Evolutionary conservation across 306 rosid species (phyloP).

Genomic region (Gillenia trifoliata): DNA sequence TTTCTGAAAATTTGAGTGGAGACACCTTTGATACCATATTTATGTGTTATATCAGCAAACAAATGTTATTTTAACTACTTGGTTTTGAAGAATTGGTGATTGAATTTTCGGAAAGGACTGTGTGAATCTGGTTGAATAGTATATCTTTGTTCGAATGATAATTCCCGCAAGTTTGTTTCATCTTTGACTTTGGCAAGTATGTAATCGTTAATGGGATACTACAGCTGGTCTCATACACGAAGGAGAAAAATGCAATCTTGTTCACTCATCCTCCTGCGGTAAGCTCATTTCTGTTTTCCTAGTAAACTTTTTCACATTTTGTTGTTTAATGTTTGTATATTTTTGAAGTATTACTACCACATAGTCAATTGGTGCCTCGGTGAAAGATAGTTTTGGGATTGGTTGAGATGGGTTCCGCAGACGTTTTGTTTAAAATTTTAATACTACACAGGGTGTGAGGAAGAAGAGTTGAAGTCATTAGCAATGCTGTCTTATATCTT

Average conservation of each 20-base stretch:
- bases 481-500: background rate
- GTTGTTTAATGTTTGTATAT: background rate
- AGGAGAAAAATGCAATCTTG: slow-evolving; percentile 16
- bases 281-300: background rate
- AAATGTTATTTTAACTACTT: background rate
- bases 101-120: background rate
- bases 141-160: background rate
- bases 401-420: background rate
- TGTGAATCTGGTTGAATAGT: background rate
- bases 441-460: background rate
- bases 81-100: background rate
- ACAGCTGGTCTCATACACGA: slow-evolving; percentile 10
- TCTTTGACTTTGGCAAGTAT: slow-evolving; percentile 21
- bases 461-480: background rate
- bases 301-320: background rate
- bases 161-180: background rate
- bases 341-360: background rate
- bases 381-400: background rate
- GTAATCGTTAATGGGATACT: slow-evolving; percentile 10
- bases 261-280: slow-evolving; percentile 18
- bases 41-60: background rate
- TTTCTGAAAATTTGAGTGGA: background rate
- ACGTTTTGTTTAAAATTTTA: background rate
- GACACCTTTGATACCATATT: background rate
- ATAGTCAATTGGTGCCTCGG: background rate